These are phyloP conservation scores for Coemansia sp. DNA, from an alignment of 192 early-diverging fungal genomes.

Conservation along the genomic window DNA sequence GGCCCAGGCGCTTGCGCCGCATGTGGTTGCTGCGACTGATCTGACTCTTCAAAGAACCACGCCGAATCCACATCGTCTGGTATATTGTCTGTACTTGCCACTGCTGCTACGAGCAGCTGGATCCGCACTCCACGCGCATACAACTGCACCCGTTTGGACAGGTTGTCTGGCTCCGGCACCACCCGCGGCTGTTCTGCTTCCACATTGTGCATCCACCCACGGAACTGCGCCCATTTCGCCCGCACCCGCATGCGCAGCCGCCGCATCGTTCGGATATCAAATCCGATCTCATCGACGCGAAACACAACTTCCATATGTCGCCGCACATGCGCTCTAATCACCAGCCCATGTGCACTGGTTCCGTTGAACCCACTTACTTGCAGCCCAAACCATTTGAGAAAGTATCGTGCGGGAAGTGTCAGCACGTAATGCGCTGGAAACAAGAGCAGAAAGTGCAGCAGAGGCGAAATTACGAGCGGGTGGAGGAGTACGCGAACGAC, in stretches of 20 bases:
- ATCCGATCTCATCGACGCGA: conserved; percentile 37
- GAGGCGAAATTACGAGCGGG: conserved; percentile 25
- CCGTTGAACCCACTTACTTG: conserved; percentile 41
- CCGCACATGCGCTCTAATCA: conserved; percentile 21
- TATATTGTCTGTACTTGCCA: background rate
- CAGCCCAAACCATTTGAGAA: conserved; percentile 43
- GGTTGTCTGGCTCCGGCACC: background rate
- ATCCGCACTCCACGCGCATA: conserved; percentile 50
- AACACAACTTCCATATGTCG: conserved; percentile 27
- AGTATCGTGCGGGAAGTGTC: conserved; percentile 38
- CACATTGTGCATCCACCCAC: background rate
- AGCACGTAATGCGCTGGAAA: conserved; percentile 21
- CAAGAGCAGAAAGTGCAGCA: conserved; percentile 26
- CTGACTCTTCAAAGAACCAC: conserved; percentile 22
- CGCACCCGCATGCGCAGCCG: conserved; percentile 32
- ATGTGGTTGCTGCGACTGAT: background rate
- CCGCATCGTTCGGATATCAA: conserved; percentile 53
- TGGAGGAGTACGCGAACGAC: conserved; percentile 22
- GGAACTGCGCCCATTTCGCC: conserved; percentile 15
- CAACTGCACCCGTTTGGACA: conserved; percentile 50
- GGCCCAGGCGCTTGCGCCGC: background rate
- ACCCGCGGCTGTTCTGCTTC: background rate
- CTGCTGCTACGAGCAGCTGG: conserved; percentile 21
- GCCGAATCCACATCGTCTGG: conserved; percentile 10
- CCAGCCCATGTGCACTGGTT: conserved; percentile 34